Base-by-base conservation (phyloP, 176 grass and related monocot genomes). In the Avena sativa region DNA sequence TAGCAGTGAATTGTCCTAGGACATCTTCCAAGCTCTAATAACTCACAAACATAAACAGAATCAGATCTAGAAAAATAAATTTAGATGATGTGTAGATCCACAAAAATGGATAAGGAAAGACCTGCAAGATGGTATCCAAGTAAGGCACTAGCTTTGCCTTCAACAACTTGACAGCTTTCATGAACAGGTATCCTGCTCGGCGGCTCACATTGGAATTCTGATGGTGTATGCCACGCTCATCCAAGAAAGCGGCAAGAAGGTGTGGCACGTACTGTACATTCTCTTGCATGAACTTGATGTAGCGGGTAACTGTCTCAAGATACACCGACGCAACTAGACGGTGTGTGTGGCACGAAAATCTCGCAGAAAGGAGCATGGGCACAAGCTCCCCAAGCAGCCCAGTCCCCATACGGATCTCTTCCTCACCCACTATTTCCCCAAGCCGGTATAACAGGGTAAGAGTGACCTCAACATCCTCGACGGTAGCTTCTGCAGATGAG, bases 61-160 rank as follows among this genome's bases (percentile, higher is more conserved):
- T 89, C 32, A 81, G 46, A 8, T 17, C 58, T 36, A 79, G 47
- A 86, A 90, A 26, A 80, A n/a, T 16, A 89, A 86, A 76, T 19
- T 19, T 84, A 86, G 11, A 81, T 40, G 86, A 14, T 76, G 56
- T 34, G n/a, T 76, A 34, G 20, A 76, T 14, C 30, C 51, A 79
- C 19, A 11, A 88, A 80, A 48, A 66, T 3, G 66, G 64, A 57
- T 0, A 83, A 92, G 63, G 58, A 68, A 84, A 80, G 43, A 96
- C 94, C 91, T 96, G 94, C 83, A 99, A 93, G 89, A 99, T 96
- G 66, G 72, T 93, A 72, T 99, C 94, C 82, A 99, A 74, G 72
- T 91, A 99, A 79, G 92, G 92, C 71, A 99, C 90, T 69, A 99
- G 83, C 40, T 94, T 99, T 71, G 90, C 77, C 88, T 99, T 99